These are phyloP conservation scores for Leucoagaricus sp. DNA, from an alignment of 1,284 basidiomycete species.

Conservation along the genomic window DNA sequence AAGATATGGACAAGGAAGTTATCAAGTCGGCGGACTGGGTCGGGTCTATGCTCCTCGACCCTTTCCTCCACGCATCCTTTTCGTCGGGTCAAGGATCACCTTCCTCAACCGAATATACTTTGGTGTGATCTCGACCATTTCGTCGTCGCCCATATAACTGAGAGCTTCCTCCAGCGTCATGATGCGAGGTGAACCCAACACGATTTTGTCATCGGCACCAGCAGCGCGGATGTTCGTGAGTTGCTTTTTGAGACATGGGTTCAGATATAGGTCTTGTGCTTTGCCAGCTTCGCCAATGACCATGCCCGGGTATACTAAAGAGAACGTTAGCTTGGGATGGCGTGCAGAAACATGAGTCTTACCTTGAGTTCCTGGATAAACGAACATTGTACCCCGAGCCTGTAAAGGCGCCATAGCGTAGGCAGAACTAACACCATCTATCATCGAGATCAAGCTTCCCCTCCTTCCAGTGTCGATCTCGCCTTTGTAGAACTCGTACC, in stretches of 20 bases:
- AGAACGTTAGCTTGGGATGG: neutral
- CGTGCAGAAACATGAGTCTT: conserved; percentile 2
- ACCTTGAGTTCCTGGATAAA: conserved; percentile 42
- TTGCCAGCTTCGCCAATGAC: conserved; percentile 50
- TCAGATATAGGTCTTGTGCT: conserved; percentile 42
- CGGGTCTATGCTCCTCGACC: conserved; percentile 6
- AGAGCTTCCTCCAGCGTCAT: conserved; percentile 47
- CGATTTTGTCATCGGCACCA: conserved; percentile 48
- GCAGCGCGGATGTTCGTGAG: conserved; percentile 48
- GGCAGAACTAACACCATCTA: conserved; percentile 30
- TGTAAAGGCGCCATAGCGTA: conserved; percentile 49
- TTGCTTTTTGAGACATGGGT: conserved; percentile 47
- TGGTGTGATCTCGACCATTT: conserved; percentile 47
- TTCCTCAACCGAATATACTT: conserved; percentile 41
- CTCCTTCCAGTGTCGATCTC: conserved; percentile 45
- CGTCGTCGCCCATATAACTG: conserved; percentile 49
- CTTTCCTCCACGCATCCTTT: conserved; percentile 25
- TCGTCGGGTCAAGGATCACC: conserved; percentile 36
- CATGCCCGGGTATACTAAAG: conserved; percentile 48
- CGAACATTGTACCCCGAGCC: conserved; percentile 46
- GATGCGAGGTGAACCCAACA: conserved; percentile 38
- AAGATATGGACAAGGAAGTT: too few species aligned
- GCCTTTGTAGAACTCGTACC: conserved; percentile 42
- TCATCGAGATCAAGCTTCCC: conserved; percentile 46
- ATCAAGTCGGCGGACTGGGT: too few species aligned